Base-by-base conservation (phyloP, 306 rosid genomes). In the Quillaja saponaria region DNA sequence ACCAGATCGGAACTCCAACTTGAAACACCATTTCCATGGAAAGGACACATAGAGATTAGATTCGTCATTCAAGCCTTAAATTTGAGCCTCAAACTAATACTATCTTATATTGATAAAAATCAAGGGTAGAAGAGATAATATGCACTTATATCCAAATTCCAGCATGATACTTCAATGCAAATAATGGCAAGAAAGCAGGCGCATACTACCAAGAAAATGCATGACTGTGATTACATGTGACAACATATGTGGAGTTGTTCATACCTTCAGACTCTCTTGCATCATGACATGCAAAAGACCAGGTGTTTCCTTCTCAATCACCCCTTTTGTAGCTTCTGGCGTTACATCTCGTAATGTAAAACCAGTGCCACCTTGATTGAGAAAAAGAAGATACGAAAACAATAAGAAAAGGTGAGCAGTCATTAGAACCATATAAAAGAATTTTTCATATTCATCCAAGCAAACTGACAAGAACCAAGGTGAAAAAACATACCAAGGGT, bases 181-280 rank as follows among this genome's bases (percentile, higher is more conserved):
- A n/a, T n/a, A n/a, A n/a, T n/a, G n/a, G n/a, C n/a, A n/a, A n/a
- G n/a, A n/a, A n/a, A n/a, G n/a, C n/a, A n/a, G n/a, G n/a, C n/a
- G n/a, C n/a, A n/a, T n/a, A n/a, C n/a, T n/a, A n/a, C n/a, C n/a
- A n/a, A n/a, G n/a, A n/a, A n/a, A n/a, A n/a, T n/a, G n/a, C n/a
- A 54, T 2, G 49, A 58, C 34, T 49, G 16, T n/a, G 40, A 45
- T 64, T 49, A 44, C 49, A 44, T 34, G 34, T 41, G 25, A 46
- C 61, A 46, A 10, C 67, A 59, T 42, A 70, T 46, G 50, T 35
- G 49, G 34, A 51, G 55, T 10, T 48, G 55, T 13, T 39, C 58
- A 49, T 69, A 88, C 97, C 92, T 88, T 91, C 54, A 91, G 78
- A 82, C 96, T 88, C 84, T 82, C 96, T 73, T 81, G 95, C 79